Evolutionary conservation across 139 green algal genomes (phyloP), one percentile per base, ranked within the genome.

Genomic region (Coelastrella sp.): DNA sequence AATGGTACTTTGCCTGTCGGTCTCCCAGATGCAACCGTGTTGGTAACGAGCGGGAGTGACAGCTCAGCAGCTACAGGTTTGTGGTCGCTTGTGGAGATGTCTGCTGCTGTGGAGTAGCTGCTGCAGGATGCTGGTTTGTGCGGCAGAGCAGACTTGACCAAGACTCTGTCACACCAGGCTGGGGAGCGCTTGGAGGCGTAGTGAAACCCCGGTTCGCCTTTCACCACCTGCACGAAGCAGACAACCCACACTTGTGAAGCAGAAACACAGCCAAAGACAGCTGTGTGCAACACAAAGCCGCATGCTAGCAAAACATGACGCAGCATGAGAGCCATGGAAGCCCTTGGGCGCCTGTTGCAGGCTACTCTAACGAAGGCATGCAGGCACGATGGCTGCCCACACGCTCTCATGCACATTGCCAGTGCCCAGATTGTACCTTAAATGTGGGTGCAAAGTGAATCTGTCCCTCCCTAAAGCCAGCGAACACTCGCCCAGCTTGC

Each of bases 141-240:
- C 0, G 95, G 93, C 54, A 97, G 81, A 68, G 93, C 93, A 14
- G 90, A 93, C 32, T 94, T 92, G 91, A 89, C 94, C 73, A 98
- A 91, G n/a, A 98, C 89, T 17, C 96, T 90, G 90, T 98, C 95
- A 92, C 93, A 96, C 92, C 94, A 98, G 4, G 96, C 94, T 10
- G 96, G 96, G 14, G 92, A 92, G n/a, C 96, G 90, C 90, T 96
- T 93, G 10, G 64, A 65, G 58, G 87, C 90, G 92, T 96, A 97
- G 2, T 82, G 10, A 4, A 92, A 56, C 16, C 91, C 91, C 0
- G 85, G 75, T 78, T 90, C 71, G 0, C 92, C 88, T 75, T 91
- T 75, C 20, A 93, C 71, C 82, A 87, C 82, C 82, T 87, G 82
- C 32, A 47, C 32, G 32, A 47, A 47, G 32, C 32, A 47, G 32